Evolutionary conservation across 2,329 filamentous ascomycete species (phyloP), one percentile per base, ranked within the genome.

Genomic region (Colletotrichum zoysiae): DNA sequence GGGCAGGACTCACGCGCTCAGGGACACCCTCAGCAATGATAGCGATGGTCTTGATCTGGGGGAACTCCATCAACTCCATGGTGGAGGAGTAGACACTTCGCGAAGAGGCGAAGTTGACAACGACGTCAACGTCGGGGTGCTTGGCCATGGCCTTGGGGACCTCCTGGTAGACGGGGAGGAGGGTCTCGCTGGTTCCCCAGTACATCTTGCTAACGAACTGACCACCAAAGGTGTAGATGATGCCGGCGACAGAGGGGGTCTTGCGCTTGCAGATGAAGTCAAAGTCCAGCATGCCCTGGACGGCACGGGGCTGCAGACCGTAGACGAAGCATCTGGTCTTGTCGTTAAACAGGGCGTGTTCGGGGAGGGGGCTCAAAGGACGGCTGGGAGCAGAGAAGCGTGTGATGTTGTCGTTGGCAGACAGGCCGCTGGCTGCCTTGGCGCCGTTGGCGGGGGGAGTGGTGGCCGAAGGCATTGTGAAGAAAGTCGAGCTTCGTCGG

Each of bases 191-290:
- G 81, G 96, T 99, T 81, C 96, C 96, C 96, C 96, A 99, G 93
- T 99, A 99, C 96, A 99, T 98, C 92, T 99, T 99, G 92, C 95
- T 98, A 83, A 99, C 96, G 91, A 99, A 99, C 87, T 99, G 96
- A 78, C 96, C 96, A 83, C 96, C 96, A 82, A 99, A 99, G 79
- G 96, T 98, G 89, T 99, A 99, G 89, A 99, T 98, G 86, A 99
- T 98, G 82, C 95, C 96, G 77, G 96, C 96, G 71, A 99, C 96
- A 71, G 96, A 99, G 76, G 96, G 96, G 73, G 93, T 97, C 82
- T 91, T 90, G 80, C 96, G 94, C 91, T 98, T 98, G 95, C 96
- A 99, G 87, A 99, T 99, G 90, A 98, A 99, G 89, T 99, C 96
- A 84, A 99, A 99, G 86, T 99, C 96, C 83, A 99, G 93, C 92